Evolutionary conservation across 1,139 yeast genomes (phyloP), one percentile per base, ranked within the genome.

Genomic region (Diutina rugosa): DNA sequence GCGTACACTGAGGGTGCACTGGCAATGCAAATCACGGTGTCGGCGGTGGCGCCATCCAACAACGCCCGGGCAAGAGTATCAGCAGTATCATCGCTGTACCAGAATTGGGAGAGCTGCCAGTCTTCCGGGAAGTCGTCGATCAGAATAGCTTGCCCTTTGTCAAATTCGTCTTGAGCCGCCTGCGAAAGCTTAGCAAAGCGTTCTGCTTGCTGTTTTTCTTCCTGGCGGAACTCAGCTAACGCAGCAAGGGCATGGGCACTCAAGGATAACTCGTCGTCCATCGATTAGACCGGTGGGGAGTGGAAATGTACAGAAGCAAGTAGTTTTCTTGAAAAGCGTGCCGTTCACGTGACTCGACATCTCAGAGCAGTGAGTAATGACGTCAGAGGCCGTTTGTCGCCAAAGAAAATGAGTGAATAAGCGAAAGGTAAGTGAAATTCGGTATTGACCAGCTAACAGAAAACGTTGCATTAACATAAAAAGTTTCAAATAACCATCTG

Each of bases 1-100:
- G 96, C 96, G 69, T 84, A 90, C 1, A 89, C 97, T 0, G 96
- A 87, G 6, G 97, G 97, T 0, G 97, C 96, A 71, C 93, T 84
- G 1, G 89, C 88, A 58, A 90, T 79, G 51, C 85, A 89, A 55
- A 89, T 76, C 1, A 82, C 82, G 0, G 95, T 86, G 52, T 80
- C 76, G 58, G 77, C 78, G 61, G 82, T 86, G 1, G 95, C 95
- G 6, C 90, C 95, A 51, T 83, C 87, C 26, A 89, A 68, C 47
- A 90, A 72, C 18, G 88, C 95, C 58, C 77, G 79, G 0, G 88
- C 95, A 29, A 89, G 69, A 0, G 70, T 66, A 54, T 76, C 77
- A 0, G 97, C 90, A 0, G 97, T 90, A 5, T 73, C 72, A 59
- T 89, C 91, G 56, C 77, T 69, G 65, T 87, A 87, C 64, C 64